Conservation (phyloP, 2,329 filamentous ascomycete genomes). For the Didymellaceae sp. region DNA sequence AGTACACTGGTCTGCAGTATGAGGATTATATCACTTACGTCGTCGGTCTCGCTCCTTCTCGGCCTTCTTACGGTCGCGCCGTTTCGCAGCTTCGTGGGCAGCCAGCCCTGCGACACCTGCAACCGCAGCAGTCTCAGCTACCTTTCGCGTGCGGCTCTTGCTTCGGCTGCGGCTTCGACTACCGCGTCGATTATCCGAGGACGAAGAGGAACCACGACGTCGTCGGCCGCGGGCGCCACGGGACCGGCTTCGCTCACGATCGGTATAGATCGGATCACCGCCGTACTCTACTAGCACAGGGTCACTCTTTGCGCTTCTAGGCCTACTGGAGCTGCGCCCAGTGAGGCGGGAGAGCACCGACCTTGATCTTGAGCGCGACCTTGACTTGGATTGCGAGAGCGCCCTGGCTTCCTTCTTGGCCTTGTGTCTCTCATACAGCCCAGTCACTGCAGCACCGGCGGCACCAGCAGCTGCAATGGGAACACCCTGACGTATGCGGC, state of each 20-base stretch:
- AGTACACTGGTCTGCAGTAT: slow-evolving; percentile 23
- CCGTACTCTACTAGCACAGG: slow-evolving; percentile 69
- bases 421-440: slow-evolving; percentile 68
- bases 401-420: slow-evolving; percentile 63
- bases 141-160: slow-evolving; percentile 57
- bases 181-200: slow-evolving; percentile 48
- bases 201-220: slow-evolving; percentile 52
- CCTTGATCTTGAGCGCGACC: slow-evolving; percentile 54
- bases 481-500: slow-evolving; percentile 62
- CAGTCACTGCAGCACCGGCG: slow-evolving; percentile 66
- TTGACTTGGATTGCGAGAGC: slow-evolving; percentile 49
- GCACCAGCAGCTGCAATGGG: slow-evolving; percentile 67
- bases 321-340: slow-evolving; percentile 44
- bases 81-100: slow-evolving; percentile 63
- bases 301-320: slow-evolving; percentile 54
- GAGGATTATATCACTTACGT: slow-evolving; percentile 51
- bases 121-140: slow-evolving; percentile 63
- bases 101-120: slow-evolving; percentile 64
- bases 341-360: slow-evolving; percentile 52
- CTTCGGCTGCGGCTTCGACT: slow-evolving; percentile 52
- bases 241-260: slow-evolving; percentile 43
- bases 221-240: slow-evolving; percentile 46
- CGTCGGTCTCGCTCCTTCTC: slow-evolving; percentile 59
- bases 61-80: slow-evolving; percentile 62
- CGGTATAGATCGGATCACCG: slow-evolving; percentile 66